Evolutionary conservation across 2,329 filamentous ascomycete genomes (phyloP).

Genomic region (Didymella pinodella): DNA sequence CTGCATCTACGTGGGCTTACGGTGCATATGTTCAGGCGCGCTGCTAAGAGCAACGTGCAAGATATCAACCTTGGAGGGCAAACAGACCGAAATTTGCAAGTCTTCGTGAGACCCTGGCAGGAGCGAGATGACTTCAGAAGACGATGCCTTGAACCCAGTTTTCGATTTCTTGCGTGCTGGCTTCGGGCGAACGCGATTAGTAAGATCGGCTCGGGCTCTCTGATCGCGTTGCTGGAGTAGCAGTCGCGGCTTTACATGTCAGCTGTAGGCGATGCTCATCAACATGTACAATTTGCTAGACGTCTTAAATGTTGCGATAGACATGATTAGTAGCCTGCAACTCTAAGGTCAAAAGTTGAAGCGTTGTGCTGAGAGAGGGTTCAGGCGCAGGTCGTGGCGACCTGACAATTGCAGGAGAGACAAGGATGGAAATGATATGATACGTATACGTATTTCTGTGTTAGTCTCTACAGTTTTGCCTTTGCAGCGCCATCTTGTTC

Average conservation of each 20-base stretch:
- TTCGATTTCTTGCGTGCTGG: not conserved
- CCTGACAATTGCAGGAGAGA: not conserved
- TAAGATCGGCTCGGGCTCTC: not conserved
- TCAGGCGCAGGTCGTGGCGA: not conserved
- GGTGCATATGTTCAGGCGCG: not conserved
- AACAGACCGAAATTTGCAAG: not conserved
- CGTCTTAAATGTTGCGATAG: not conserved
- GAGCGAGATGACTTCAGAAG: not conserved
- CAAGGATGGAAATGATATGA: not conserved
- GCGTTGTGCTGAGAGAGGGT: not conserved
- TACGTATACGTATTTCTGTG: not conserved
- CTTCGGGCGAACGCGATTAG: not conserved
- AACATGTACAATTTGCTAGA: not conserved
- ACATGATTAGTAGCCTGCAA: not conserved
- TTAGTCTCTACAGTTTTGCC: slow-evolving; percentile 52
- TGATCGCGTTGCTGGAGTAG: not conserved
- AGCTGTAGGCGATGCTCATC: not conserved
- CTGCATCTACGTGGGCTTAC: not conserved
- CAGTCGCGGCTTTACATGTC: not conserved
- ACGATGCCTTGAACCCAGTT: not conserved
- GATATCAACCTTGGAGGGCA: not conserved
- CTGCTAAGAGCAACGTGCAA: not conserved
- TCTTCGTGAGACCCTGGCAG: not conserved
- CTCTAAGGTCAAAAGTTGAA: not conserved
- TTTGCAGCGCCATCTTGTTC: slow-evolving; percentile 50